Percentiles rank a stretch among this genome's conserved stretches.
phyloP scores from a whole-genome alignment of 202 grass and related monocot species.

The Zizania palustris region DNA sequence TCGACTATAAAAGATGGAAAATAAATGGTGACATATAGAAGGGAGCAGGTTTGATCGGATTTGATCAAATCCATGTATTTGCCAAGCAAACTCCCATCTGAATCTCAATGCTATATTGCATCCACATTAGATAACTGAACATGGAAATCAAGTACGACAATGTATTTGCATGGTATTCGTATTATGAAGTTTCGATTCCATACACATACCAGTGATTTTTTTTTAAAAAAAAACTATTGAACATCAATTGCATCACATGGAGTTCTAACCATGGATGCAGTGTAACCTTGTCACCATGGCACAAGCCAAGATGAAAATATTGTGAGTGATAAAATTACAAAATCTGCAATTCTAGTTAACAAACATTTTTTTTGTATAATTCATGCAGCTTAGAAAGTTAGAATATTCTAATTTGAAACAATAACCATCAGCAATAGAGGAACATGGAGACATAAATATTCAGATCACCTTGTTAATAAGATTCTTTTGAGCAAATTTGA shows the following conservation, averaged over 20 bases:
- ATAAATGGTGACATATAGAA: not conserved
- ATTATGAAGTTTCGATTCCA: not conserved
- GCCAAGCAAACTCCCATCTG: not conserved
- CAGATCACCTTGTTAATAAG: constrained; percentile 85
- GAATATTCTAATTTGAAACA: constrained; percentile 11
- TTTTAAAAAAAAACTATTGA: constrained; percentile 14
- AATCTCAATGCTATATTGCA: not conserved
- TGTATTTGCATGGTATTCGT: not conserved
- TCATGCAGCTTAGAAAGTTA: constrained; percentile 9
- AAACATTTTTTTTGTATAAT: not conserved
- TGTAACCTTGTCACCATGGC: not conserved
- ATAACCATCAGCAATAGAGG: constrained; percentile 6
- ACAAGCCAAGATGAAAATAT: not conserved
- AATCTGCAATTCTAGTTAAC: not conserved
- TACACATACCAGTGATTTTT: not conserved
- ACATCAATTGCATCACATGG: not conserved
- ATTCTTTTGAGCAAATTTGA: constrained; percentile 75
- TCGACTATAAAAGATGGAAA: constrained; percentile 12
- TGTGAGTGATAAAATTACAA: not conserved
- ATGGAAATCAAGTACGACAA: not conserved
- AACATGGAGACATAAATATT: constrained; percentile 24
- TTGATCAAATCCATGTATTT: not conserved
- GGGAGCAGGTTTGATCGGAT: not conserved
- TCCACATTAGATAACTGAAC: constrained; percentile 12
- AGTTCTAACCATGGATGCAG: constrained; percentile 18